Evolutionary conservation across 495 filamentous ascomycete species (phyloP), one percentile per base, ranked within the genome.

Genomic region (Podospora fimiseda): DNA sequence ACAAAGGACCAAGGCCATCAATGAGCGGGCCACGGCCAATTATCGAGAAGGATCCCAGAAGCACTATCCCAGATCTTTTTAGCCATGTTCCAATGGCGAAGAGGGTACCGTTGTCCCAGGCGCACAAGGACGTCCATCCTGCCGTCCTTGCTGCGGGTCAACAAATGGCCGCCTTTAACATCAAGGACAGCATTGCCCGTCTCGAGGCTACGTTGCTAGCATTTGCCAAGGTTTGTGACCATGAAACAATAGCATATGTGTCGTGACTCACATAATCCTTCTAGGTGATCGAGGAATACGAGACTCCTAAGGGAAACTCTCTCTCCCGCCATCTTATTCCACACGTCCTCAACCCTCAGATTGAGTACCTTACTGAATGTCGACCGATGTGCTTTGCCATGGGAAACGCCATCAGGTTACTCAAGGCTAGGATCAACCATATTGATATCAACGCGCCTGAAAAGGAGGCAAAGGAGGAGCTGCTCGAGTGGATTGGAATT

Each of bases 351-450:
- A 93, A 89, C 52, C 88, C 90, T 52, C 93, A 98, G 70, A 95
- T 98, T 56, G 89, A 90, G 54, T 95, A 92, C 63, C 83, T 98
- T 23, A 87, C 86, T 40, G 89, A 90, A 52, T 96, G 90, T 63
- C 85, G 93, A 5, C 90, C 93, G 9, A 86, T 97, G 69, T 91
- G 87, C 46, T 89, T 93, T 66, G 87, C 86, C 39, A 92, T 95
- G 82, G 91, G 94, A 51, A 97, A 96, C 69, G 89, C 90, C 16
- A 96, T 98, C 66, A 81, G 94, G 36, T 89, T 90, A 72, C 77
- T 98, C 16, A 98, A 98, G 72, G 77, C 93, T 23, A 80, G 85
- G 62, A 90, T 98, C 67, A 82, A 86, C 48, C 85, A 83, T 43
- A 82, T 96, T 53, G 90, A 95, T 63, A 88, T 90, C 9, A 83